Base-by-base conservation (phyloP, 192 early-diverging fungal species). In the Spizellomyces punctatus region DNA sequence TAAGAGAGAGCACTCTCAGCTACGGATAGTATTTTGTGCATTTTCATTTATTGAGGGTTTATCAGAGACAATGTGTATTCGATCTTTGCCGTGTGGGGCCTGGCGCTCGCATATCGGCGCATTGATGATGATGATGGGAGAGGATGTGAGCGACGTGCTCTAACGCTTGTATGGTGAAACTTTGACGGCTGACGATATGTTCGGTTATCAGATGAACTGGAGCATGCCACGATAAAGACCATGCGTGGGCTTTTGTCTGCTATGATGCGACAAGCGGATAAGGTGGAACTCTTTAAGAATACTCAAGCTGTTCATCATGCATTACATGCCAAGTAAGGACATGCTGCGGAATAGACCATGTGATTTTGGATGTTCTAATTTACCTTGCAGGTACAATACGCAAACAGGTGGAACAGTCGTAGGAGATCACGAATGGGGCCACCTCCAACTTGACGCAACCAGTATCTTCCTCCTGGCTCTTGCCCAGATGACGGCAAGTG, bases 391-490 rank as follows among this genome's bases (percentile, higher is more conserved):
- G 66, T 95, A 92, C 79, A 91, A 92, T 64, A 95, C 92, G 7
- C 80, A 80, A 8, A 94, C 91, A 1, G 92, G 91, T 43, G 91
- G 88, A 61, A 92, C 92, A 27, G 93, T 95, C 19, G 92, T 95
- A 12, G 91, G 87, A 12, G 93, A 95, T 73, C 78, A 76, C 6
- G 91, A 90, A 42, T 95, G 93, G 93, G 93, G 92, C 22, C 93
- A 95, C 78, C 78, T 94, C 74, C 93, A 95, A 79, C 90, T 94
- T 66, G 93, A 95, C 72, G 93, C 93, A 44, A 95, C 93, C 42
- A 90, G 88, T 65, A 76, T 95, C 56, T 95, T 92, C 73, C 67
- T 95, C 8, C 80, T 95, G 19, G 82, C 84, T 43, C 76, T 95
- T 46, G 91, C 92, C 5, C 89, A 95, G 59, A 94, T 95, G 92